Evolutionary conservation across 768 basidiomycete genomes (phyloP).

Genomic region (Serendipita indica): DNA sequence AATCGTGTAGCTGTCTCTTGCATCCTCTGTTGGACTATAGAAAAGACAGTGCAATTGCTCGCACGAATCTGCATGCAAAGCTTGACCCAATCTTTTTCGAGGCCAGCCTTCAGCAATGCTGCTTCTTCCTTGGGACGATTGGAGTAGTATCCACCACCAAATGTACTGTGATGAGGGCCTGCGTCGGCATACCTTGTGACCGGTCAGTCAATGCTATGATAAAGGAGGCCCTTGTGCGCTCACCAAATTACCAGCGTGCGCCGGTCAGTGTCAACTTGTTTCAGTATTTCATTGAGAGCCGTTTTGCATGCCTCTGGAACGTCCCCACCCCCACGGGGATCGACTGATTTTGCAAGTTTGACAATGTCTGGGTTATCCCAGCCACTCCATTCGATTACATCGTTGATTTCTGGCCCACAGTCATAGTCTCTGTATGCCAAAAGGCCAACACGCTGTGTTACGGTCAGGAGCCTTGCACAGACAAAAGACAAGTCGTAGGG

Average conservation of each 20-base stretch:
- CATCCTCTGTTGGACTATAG: conserved; percentile 15
- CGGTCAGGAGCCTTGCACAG: too few species aligned
- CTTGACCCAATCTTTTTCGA: conserved; percentile 20
- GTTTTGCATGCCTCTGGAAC: conserved; percentile 22
- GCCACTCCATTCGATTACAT: conserved; percentile 19
- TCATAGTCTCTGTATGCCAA: conserved; percentile 20
- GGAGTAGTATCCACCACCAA: conserved; percentile 10
- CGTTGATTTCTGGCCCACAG: conserved; percentile 12
- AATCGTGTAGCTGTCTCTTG: conserved; percentile 12
- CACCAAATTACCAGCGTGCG: conserved; percentile 20
- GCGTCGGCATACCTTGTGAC: conserved; percentile 23
- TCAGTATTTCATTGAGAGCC: conserved; percentile 19
- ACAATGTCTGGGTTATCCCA: conserved; percentile 18
- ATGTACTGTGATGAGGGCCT: conserved; percentile 18
- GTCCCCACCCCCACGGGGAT: conserved; percentile 19
- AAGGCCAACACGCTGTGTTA: conserved; percentile 18
- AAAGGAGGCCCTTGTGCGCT: too few species aligned
- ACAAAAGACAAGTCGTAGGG: too few species aligned
- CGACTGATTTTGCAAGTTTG: conserved; percentile 15
- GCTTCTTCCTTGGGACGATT: conserved; percentile 17
- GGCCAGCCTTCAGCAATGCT: conserved; percentile 17
- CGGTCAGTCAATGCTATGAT: too few species aligned
- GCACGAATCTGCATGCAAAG: conserved; percentile 17
- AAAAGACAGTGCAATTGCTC: conserved; percentile 19
- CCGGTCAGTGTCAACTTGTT: conserved; percentile 17